Evolutionary conservation across 768 basidiomycete species (phyloP).

Genomic region (Tylopilus sp.): DNA sequence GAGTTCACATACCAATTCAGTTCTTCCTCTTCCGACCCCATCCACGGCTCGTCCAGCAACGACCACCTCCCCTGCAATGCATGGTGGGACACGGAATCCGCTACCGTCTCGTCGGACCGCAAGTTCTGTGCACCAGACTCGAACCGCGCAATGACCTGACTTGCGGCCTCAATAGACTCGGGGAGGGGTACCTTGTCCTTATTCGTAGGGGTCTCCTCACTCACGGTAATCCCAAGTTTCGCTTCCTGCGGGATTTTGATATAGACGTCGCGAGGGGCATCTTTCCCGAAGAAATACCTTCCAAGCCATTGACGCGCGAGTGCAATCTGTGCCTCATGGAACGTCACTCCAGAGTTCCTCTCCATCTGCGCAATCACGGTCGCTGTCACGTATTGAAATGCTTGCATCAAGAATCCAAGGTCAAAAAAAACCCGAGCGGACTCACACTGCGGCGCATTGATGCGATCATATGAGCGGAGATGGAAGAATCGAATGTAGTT

Average conservation of each 20-base stretch:
- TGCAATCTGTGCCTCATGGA: conserved; percentile 85
- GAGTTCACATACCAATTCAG: conserved; percentile 58
- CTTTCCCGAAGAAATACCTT: conserved; percentile 34
- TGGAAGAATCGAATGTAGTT: conserved; percentile 93
- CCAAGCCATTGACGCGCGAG: conserved; percentile 75
- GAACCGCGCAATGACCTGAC: conserved; percentile 64
- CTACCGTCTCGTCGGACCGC: conserved; percentile 58
- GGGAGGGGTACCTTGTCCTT: conserved; percentile 69
- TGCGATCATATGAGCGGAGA: conserved; percentile 85
- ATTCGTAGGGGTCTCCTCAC: conserved; percentile 51
- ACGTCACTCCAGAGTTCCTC: conserved; percentile 68
- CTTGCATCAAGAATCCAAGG: conserved; percentile 23
- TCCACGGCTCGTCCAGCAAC: conserved; percentile 78
- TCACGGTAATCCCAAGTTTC: conserved; percentile 44
- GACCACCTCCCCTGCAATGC: conserved; percentile 59
- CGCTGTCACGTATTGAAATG: conserved; percentile 18
- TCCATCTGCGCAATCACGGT: conserved; percentile 69
- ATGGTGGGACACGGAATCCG: conserved; percentile 82
- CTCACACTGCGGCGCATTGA: conserved; percentile 71
- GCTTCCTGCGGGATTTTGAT: conserved; percentile 55
- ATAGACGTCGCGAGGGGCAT: conserved; percentile 48
- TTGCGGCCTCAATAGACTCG: conserved; percentile 60
- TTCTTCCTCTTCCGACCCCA: conserved; percentile 82
- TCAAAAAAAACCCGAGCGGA: not conserved
- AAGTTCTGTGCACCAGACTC: conserved; percentile 58